A percentile compares a stretch with the other conserved stretches of the same genome.
Evolutionary conservation across 305 asterid species (phyloP).

Genomic region (Petunia hybrid): DNA sequence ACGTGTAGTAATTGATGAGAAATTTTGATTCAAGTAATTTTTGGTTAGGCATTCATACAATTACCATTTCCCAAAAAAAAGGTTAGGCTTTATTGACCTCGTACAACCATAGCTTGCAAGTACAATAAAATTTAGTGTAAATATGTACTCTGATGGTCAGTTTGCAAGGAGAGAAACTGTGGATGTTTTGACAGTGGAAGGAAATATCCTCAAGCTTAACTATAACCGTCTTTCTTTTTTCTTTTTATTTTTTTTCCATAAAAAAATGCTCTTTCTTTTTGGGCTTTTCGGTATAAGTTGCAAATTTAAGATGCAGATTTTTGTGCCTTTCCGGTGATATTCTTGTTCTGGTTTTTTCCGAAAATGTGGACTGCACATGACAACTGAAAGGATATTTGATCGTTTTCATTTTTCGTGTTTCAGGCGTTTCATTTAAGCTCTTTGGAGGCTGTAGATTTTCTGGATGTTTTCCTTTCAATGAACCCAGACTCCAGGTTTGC

Average conservation of each 20-base stretch:
- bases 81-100: not conserved
- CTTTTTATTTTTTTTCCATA: no score
- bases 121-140: not conserved
- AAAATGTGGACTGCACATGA: conserved; percentile 20
- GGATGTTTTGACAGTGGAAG: no score
- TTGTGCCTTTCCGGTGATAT: not conserved
- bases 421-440: conserved; percentile 35
- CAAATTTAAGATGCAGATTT: conserved; percentile 4
- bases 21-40: not conserved
- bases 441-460: conserved; percentile 32
- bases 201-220: no score
- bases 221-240: no score
- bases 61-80: no score
- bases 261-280: no score
- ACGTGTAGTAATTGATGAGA: conserved; percentile 1
- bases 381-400: not conserved
- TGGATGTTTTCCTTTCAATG: conserved; percentile 39
- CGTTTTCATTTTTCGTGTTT: conserved; percentile 5
- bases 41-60: not conserved
- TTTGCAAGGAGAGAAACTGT: no score
- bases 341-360: not conserved
- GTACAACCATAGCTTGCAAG: not conserved
- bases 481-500: conserved; percentile 33
- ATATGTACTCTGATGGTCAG: not conserved
- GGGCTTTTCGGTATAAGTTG: not conserved